phyloP scores from a whole-genome alignment of 23 red algal genomes.

The Gracilaria gracilis region DNA sequence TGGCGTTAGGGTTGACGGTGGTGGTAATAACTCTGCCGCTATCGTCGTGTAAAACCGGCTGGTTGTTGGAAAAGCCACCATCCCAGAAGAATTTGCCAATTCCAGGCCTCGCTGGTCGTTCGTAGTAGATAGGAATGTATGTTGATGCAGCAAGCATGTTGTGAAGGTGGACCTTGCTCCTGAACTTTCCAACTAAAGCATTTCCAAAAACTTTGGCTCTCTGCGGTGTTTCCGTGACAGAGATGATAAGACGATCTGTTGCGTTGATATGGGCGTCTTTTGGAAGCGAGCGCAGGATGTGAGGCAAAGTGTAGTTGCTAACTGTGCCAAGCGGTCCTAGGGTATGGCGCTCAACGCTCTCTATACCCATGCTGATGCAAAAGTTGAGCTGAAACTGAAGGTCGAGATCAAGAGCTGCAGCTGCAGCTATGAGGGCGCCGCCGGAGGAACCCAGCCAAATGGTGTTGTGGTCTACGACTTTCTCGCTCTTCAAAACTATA shows the following conservation, averaged over 20 bases:
- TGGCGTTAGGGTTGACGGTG: slow-evolving; percentile 46
- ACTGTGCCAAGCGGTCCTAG: slow-evolving; percentile 43
- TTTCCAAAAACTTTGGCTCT: slow-evolving; percentile 37
- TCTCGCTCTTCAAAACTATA: slow-evolving; percentile 42
- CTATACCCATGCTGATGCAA: slow-evolving; percentile 28
- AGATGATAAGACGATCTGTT: slow-evolving; percentile 54
- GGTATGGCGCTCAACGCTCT: slow-evolving; percentile 31
- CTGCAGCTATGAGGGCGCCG: slow-evolving; percentile 53
- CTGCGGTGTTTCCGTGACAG: slow-evolving; percentile 60
- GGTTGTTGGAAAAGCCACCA: slow-evolving; percentile 58
- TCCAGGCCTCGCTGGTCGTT: slow-evolving; percentile 40
- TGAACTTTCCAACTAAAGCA: slow-evolving; percentile 23
- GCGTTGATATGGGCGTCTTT: slow-evolving; percentile 46
- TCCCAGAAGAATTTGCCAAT: slow-evolving; percentile 45
- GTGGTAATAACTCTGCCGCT: slow-evolving; percentile 38
- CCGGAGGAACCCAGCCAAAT: slow-evolving; percentile 61
- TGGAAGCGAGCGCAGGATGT: slow-evolving; percentile 43
- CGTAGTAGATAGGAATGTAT: slow-evolving; percentile 69
- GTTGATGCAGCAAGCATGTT: slow-evolving; percentile 51
- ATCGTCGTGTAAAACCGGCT: slow-evolving; percentile 42
- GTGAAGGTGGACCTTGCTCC: slow-evolving; percentile 50
- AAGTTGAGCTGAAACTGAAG: slow-evolving; percentile 49
- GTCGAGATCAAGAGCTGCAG: slow-evolving; percentile 46
- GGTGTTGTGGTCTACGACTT: slow-evolving; percentile 51
- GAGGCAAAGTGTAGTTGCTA: slow-evolving; percentile 27